Base-by-base conservation (phyloP, 495 filamentous ascomycete genomes). In the Xylaria palmicola region DNA sequence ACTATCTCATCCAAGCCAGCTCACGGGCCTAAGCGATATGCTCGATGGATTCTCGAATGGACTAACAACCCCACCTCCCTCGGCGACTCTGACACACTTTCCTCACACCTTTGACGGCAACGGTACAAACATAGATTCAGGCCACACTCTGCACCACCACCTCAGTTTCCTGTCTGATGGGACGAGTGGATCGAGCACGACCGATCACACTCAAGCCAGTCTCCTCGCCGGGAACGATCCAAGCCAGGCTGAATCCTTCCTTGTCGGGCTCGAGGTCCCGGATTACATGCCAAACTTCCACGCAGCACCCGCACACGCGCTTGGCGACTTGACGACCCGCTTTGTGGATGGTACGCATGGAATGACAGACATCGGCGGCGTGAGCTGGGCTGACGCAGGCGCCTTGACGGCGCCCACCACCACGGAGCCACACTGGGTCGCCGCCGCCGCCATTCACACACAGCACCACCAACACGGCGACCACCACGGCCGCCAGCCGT, bases 41-140 rank as follows among this genome's bases (percentile, higher is more conserved):
- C 37, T 77, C 15, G 65, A 77, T 54, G 66, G 65, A 2, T 74
- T 74, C 50, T 62, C 67, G 6, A 71, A 71, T 58, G 75, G 71
- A 1, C 72, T 77, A 17, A 67, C 63, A 24, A 79, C 77, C 4
- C 74, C 75, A 3, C 75, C 74, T 4, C 67, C 68, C 10, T 75
- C 73, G 0, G 72, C 68, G 3, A 65, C 65, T 4, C 59, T 60
- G 6, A 43, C 26, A 13, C 60, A 67, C 8, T 79, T 75, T 56
- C 60, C 65, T 10, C 62, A 64, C 20, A 61, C 30, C 24, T 67
- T 69, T 54, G 66, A 72, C 52, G 60, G 27, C 24, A 60, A 57
- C 22, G 22, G 13, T n/a, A 55, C 50, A 29, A 41, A 51, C 29
- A 59, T 64, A 4, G 56, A 41, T 27, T 59, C 36, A 15, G 40